These are phyloP conservation scores for Drechslerella dactyloides DNA, from an alignment of 2,329 filamentous ascomycete species.

Conservation along the genomic window DNA sequence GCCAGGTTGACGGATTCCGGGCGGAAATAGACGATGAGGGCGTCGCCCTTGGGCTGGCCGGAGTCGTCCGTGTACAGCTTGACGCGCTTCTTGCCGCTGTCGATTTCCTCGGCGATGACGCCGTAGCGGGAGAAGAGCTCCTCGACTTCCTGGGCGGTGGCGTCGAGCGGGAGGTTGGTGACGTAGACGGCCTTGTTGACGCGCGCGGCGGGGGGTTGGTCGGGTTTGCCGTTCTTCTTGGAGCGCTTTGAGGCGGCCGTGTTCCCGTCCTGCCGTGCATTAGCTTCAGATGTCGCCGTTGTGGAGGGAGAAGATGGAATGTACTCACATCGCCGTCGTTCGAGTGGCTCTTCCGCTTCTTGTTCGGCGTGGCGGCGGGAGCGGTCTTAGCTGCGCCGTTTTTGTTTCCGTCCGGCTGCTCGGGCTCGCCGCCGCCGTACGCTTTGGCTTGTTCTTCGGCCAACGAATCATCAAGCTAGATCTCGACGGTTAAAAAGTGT, in stretches of 20 bases:
- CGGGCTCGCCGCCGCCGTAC: constrained; percentile 65
- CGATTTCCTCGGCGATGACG: constrained; percentile 92
- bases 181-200: constrained; percentile 93
- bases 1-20: constrained; percentile 89
- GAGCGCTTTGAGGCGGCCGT: constrained; percentile 58
- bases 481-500: constrained; percentile 39
- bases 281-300: constrained; percentile 34
- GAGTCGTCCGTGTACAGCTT: constrained; percentile 86
- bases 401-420: no score
- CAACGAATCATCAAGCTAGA: constrained; percentile 67
- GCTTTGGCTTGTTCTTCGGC: constrained; percentile 68
- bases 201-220: constrained; percentile 54
- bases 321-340: constrained; percentile 61
- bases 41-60: constrained; percentile 91
- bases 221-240: constrained; percentile 57
- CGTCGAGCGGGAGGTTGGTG: constrained; percentile 81
- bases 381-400: constrained; percentile 56
- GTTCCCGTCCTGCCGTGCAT: constrained; percentile 56
- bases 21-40: constrained; percentile 91
- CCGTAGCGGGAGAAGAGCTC: constrained; percentile 86
- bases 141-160: constrained; percentile 78
- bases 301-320: background rate
- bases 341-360: constrained; percentile 62
- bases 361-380: constrained; percentile 58
- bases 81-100: constrained; percentile 83